phyloP scores from a whole-genome alignment of 2,329 filamentous ascomycete species.

The Epicoccum sorghinum region DNA sequence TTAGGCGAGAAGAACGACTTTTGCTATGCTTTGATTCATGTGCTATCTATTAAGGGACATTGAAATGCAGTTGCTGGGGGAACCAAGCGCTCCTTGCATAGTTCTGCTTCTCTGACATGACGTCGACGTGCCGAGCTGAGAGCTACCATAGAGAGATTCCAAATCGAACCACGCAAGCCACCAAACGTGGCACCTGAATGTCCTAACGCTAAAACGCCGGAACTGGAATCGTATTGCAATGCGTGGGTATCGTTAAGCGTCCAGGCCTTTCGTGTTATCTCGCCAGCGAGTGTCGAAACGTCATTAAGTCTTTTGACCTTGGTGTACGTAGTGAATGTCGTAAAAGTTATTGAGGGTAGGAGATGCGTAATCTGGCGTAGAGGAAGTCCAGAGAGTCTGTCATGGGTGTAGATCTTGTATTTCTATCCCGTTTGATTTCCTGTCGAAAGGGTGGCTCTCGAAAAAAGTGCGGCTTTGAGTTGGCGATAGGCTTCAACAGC shows the following conservation, averaged over 20 bases:
- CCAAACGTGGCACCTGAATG: neutral
- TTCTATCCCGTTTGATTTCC: conserved; percentile 1
- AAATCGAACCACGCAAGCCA: conserved; percentile 1
- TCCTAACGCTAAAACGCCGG: conserved; percentile 2
- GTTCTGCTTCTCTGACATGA: neutral
- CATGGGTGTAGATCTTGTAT: neutral
- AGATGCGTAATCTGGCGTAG: too few species aligned
- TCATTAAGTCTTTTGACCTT: too few species aligned
- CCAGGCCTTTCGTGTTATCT: neutral
- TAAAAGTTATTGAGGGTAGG: neutral
- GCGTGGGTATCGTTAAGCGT: conserved; percentile 3
- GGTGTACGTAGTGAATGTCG: neutral
- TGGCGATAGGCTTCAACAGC: conserved; percentile 44
- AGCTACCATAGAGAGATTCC: conserved; percentile 1
- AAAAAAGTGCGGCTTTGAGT: conserved; percentile 41
- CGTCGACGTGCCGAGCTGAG: neutral
- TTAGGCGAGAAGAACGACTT: too few species aligned
- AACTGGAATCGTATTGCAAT: neutral
- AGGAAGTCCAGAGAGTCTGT: too few species aligned
- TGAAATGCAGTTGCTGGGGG: neutral
- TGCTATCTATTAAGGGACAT: neutral
- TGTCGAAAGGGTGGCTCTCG: conserved; percentile 38
- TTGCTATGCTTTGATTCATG: too few species aligned
- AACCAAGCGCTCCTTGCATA: too few species aligned
- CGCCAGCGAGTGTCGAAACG: conserved; percentile 3